Evolutionary conservation across 768 basidiomycete species (phyloP).

Genomic region (Russula dissimulans): DNA sequence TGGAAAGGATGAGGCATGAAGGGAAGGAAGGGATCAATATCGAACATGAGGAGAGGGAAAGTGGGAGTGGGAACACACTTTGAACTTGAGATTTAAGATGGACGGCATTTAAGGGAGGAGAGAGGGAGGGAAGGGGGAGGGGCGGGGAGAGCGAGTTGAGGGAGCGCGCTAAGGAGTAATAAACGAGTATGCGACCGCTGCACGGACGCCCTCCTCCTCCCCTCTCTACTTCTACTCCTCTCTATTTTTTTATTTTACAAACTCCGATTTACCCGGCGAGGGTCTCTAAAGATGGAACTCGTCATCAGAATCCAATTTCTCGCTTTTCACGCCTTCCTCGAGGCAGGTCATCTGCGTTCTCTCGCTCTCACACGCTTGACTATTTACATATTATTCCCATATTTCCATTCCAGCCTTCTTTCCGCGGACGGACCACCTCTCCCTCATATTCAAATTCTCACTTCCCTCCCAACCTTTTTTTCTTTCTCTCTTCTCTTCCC

Average conservation of each 20-base stretch:
- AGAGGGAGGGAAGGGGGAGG: background rate
- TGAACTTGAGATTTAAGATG: conserved; percentile 83
- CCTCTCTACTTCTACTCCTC: background rate
- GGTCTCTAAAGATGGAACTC: background rate
- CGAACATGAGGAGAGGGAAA: background rate
- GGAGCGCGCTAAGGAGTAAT: background rate
- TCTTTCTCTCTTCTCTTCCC: background rate
- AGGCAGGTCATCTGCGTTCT: conserved; percentile 12
- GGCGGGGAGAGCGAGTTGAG: background rate
- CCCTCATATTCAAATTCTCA: background rate
- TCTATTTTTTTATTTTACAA: background rate
- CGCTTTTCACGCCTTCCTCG: conserved; percentile 6
- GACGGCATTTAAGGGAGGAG: conserved; percentile 50
- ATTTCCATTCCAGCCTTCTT: conserved; percentile 4
- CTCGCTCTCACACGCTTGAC: background rate
- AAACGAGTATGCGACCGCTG: background rate
- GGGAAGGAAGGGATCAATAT: conserved; percentile 19
- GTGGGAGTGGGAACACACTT: conserved; percentile 34
- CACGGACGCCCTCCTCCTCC: too few species aligned
- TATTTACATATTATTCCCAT: background rate
- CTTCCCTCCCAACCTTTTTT: background rate
- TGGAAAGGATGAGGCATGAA: conserved; percentile 22
- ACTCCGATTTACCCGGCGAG: background rate
- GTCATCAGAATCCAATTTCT: background rate
- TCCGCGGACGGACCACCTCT: conserved; percentile 10